Percentiles rank a stretch among this genome's conserved stretches.
These are phyloP conservation scores for Fusarium begoniae DNA, from an alignment of 2,329 filamentous ascomycete genomes.

Conservation along the genomic window DNA sequence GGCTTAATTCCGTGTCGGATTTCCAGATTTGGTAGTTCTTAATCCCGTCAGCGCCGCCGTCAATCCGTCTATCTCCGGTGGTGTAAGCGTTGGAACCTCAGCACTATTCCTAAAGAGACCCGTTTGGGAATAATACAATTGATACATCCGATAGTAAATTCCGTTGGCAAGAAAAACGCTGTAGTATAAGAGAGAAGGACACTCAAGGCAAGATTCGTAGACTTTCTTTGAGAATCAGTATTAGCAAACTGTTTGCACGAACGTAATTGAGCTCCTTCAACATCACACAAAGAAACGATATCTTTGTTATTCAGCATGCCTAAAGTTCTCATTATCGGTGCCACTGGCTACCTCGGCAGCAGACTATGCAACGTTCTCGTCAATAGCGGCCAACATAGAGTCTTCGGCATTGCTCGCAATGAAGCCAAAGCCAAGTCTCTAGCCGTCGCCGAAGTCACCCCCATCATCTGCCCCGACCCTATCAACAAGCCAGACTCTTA, in stretches of 20 bases:
- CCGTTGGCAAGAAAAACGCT: not conserved
- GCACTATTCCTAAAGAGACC: not conserved
- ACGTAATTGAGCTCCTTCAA: fast-evolving
- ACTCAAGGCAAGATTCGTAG: too few species aligned
- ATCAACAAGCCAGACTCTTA: not conserved
- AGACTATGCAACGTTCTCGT: not conserved
- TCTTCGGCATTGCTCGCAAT: not conserved
- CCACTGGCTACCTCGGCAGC: not conserved
- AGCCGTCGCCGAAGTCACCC: not conserved
- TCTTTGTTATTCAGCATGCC: not conserved
- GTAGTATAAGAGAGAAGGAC: not conserved
- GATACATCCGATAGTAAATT: not conserved
- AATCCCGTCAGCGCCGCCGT: not conserved
- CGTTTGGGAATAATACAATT: not conserved
- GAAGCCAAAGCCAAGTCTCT: not conserved
- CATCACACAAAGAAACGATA: fast-evolving
- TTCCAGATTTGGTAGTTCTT: not conserved
- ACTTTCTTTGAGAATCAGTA: too few species aligned
- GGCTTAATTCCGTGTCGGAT: not conserved
- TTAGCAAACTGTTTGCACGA: too few species aligned
- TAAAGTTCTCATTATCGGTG: not conserved
- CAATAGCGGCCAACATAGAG: not conserved
- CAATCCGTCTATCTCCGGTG: not conserved
- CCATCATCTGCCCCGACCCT: not conserved
- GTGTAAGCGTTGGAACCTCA: not conserved